Conservation (phyloP, 192 early-diverging fungal species). For the Borealophlyctis nickersoniae region DNA sequence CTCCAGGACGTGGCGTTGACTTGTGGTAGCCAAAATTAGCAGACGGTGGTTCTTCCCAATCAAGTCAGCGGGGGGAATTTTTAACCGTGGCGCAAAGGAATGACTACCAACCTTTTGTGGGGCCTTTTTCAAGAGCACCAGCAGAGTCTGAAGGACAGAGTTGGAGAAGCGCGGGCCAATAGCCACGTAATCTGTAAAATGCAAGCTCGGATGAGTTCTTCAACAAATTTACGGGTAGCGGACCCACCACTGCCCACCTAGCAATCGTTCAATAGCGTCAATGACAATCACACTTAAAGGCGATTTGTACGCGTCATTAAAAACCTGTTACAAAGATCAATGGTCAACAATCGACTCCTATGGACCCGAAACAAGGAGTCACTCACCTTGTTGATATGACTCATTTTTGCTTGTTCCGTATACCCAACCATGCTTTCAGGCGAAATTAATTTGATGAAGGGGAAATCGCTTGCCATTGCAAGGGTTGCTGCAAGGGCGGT, state of each 20-base stretch:
- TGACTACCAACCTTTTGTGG: slow-evolving; percentile 67
- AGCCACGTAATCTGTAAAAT: slow-evolving; percentile 77
- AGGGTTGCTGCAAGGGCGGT: slow-evolving; percentile 95
- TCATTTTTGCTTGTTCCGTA: slow-evolving; percentile 77
- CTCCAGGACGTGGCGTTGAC: slow-evolving; percentile 70
- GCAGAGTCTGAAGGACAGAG: slow-evolving; percentile 82
- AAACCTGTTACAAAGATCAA: slow-evolving; percentile 50
- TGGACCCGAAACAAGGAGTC: background rate
- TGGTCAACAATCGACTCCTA: background rate
- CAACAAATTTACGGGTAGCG: background rate
- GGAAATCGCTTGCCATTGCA: slow-evolving; percentile 85
- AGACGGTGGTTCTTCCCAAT: slow-evolving; percentile 42
- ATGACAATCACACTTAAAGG: slow-evolving; percentile 91
- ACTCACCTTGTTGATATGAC: slow-evolving; percentile 75
- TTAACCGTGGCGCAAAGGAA: background rate
- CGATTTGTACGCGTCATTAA: slow-evolving; percentile 96
- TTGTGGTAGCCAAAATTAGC: slow-evolving; percentile 90
- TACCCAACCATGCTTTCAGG: slow-evolving; percentile 95
- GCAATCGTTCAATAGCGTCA: slow-evolving; percentile 88
- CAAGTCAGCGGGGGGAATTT: background rate
- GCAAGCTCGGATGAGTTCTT: background rate
- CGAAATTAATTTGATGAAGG: slow-evolving; percentile 96
- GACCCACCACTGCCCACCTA: slow-evolving; percentile 55
- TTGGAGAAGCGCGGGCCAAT: slow-evolving; percentile 97
- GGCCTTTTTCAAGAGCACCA: slow-evolving; percentile 88